These are phyloP conservation scores for Oryza officinalis DNA, from an alignment of 176 grass and related monocot genomes.

Conservation along the genomic window DNA sequence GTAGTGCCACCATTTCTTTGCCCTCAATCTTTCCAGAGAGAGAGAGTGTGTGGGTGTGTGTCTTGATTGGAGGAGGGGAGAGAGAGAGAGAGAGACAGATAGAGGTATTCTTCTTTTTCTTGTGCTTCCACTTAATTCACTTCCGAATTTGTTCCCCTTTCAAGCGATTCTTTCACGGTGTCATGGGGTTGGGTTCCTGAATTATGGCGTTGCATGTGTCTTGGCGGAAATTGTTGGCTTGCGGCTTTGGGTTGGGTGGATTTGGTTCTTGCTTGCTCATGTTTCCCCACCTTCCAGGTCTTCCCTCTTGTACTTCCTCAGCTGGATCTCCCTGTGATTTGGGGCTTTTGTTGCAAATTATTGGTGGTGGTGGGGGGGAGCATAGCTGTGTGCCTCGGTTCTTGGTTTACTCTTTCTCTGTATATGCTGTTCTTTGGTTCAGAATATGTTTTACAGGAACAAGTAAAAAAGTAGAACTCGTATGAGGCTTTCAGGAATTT, in stretches of 20 bases:
- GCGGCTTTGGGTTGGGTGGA: constrained; percentile 5
- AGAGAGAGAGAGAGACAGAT: not conserved
- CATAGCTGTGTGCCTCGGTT: not conserved
- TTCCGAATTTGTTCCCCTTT: constrained; percentile 9
- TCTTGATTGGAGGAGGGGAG: not conserved
- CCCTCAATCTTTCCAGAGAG: not conserved
- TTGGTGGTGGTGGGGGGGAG: not conserved
- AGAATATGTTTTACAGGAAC: not conserved
- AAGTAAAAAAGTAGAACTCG: not conserved
- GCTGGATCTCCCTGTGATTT: constrained; percentile 19
- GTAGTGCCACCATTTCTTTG: not conserved
- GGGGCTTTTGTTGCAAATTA: not conserved
- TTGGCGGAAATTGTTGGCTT: not conserved
- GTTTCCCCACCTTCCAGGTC: not conserved
- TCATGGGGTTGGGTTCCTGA: not conserved
- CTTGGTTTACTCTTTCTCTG: not conserved
- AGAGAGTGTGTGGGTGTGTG: not conserved
- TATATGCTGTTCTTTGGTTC: not conserved
- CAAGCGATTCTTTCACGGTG: constrained; percentile 8
- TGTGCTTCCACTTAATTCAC: not conserved
- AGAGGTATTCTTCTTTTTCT: constrained; percentile 33
- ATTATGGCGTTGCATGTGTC: not conserved
- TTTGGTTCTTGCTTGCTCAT: constrained; percentile 17
- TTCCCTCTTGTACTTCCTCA: not conserved
- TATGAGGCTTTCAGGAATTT: not conserved